Base-by-base conservation (phyloP, 495 filamentous ascomycete genomes). In the Chaetomium cochliodes region DNA sequence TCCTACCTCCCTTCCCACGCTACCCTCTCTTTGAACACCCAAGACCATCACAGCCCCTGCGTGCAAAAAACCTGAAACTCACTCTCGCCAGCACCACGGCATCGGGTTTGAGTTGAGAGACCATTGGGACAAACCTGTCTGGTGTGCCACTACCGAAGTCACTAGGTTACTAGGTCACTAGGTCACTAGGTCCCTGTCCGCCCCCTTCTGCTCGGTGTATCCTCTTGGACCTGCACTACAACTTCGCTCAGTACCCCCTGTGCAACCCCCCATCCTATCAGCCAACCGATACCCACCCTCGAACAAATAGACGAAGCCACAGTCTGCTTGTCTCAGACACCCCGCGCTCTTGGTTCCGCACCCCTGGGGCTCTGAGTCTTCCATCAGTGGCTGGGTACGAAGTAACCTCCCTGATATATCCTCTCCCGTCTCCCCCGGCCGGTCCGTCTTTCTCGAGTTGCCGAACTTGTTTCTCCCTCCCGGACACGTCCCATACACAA, bases 401-500 rank as follows among this genome's bases (percentile, higher is more conserved):
- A n/a, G n/a, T n/a, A 0, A 47, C 44, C 28, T 30, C 22, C 44
- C 44, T 47, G 8, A 26, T 47, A 25, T 15, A 39, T 47, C 30
- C 22, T 23, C 22, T 22, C 25, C 8, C 16, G 39, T 30, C 30
- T 11, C 30, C 46, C 46, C n/a, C 18, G 9, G 9, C 41, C n/a
- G 25, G 26, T 28, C 46, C 30, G 28, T 30, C 47, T 9, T 22
- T 22, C 11, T 59, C 13, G 23, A 30, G 28, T 20, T 41, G 13
- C 18, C 42, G 26, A 25, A 25, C 20, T 28, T 18, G 39, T 16
- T n/a, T 58, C 15, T 9, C 41, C 30, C 39, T 44, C 44, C 41
- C 22, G 56, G 15, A 49, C 47, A n/a, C 18, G 5, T n/a, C n/a
- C n/a, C n/a, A n/a, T 37, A 37, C 58, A 60, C 44, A 44, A 73